Percentiles rank a stretch among this genome's conserved stretches.
phyloP scores from a whole-genome alignment of 139 green algal genomes.

The Asterochloris sp. region DNA sequence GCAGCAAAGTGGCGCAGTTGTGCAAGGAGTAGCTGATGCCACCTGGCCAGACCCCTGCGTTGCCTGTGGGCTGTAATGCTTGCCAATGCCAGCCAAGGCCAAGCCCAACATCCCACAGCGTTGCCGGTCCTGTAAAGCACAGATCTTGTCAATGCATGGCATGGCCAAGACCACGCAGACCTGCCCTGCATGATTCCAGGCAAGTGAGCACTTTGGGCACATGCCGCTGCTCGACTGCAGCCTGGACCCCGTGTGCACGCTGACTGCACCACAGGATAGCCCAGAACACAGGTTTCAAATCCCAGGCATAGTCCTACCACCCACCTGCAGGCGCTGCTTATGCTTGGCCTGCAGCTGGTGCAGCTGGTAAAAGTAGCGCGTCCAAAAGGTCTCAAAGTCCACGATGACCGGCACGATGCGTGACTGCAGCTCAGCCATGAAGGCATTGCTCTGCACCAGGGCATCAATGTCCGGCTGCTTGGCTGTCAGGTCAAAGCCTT shows the following conservation, averaged over 20 bases:
- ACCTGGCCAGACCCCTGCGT: too few species aligned
- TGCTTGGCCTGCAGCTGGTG: conserved; percentile 48
- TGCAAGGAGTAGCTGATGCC: too few species aligned
- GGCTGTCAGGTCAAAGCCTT: conserved; percentile 50
- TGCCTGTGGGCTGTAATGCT: too few species aligned
- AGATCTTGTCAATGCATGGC: too few species aligned
- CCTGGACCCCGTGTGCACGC: neutral
- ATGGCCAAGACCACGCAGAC: too few species aligned
- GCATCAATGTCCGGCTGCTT: conserved; percentile 57
- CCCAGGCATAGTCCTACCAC: neutral
- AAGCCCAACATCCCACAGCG: too few species aligned
- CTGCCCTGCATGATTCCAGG: too few species aligned
- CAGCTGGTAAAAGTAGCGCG: conserved; percentile 89
- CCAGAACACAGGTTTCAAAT: neutral
- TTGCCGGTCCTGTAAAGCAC: too few species aligned
- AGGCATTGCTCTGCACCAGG: conserved; percentile 58
- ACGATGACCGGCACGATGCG: conserved; percentile 91
- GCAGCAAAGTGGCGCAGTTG: neutral
- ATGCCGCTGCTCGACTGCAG: neutral
- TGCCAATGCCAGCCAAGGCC: too few species aligned
- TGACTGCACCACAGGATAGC: neutral
- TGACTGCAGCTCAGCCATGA: conserved; percentile 74
- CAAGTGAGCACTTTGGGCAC: neutral
- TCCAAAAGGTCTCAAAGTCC: conserved; percentile 89
- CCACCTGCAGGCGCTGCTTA: conserved; percentile 26